These are phyloP conservation scores for Fusarium annulatum DNA, from an alignment of 2,329 filamentous ascomycete species.

Conservation along the genomic window DNA sequence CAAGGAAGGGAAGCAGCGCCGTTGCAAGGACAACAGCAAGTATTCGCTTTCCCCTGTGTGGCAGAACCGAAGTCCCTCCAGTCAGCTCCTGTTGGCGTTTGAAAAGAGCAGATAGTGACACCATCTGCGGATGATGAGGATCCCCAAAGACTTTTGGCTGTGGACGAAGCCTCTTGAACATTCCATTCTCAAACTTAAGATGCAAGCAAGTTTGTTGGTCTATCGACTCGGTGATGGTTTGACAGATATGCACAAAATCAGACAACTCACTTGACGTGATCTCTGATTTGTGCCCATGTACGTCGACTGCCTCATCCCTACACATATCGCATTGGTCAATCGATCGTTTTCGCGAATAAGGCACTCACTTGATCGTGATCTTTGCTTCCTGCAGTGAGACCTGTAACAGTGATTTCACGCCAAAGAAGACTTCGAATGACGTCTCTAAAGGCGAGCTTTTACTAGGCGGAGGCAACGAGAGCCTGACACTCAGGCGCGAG, in stretches of 20 bases:
- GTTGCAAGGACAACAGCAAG: neutral
- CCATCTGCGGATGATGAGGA: neutral
- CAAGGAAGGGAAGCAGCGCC: neutral
- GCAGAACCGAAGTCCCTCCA: neutral
- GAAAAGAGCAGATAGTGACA: neutral
- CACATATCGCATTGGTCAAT: neutral
- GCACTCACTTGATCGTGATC: neutral
- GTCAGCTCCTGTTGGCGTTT: neutral
- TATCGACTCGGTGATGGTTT: neutral
- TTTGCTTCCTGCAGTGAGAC: neutral
- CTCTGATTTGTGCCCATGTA: neutral
- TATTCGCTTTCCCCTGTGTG: neutral
- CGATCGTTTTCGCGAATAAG: neutral
- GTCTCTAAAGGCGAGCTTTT: neutral
- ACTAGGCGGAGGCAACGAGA: neutral
- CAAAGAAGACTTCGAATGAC: constrained; percentile 1
- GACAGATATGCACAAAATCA: neutral
- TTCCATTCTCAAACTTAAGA: neutral
- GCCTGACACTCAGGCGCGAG: neutral
- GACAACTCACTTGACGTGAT: neutral
- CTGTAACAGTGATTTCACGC: neutral
- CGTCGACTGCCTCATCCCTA: neutral
- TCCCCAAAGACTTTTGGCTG: neutral
- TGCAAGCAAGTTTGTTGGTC: neutral
- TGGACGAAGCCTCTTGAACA: neutral